Evolutionary conservation across 768 basidiomycete species (phyloP), one percentile per base, ranked within the genome.

Genomic region (Leccinum sublutescens): DNA sequence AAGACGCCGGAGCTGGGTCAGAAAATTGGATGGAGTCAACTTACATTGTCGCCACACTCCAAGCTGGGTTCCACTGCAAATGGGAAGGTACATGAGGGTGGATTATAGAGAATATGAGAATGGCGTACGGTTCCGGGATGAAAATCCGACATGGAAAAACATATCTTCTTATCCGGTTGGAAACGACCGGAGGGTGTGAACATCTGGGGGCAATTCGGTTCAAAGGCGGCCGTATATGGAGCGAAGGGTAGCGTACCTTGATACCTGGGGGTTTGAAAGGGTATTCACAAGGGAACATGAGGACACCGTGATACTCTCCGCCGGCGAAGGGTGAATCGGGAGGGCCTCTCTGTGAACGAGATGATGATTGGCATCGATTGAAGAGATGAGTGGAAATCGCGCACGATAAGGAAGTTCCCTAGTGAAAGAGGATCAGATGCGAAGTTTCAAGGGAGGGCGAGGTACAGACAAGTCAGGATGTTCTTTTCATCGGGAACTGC

Each of bases 401-500:
- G 68, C 74, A 96, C 95, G 72, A 97, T 91, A 73, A 97, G 86
- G 76, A 85, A 98, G 75, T 97, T 93, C 95, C 95, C 95, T 97
- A 65, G 33, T 27, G 50, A n/a, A 57, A 59, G 25, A 45, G 21
- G 34, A 61, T 74, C 19, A 59, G 52, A 52, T 6, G 40, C 11
- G 25, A 4, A 21, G 57, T 62, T 58, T 55, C 51, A 54, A 55
- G 29, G 52, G 59, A 54, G 19, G 31, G 19, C 27, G 52, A 33
- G 4, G 51, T 17, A 81, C 94, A 75, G 72, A 97, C 95, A 98
- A 56, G 85, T 94, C 53, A 98, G 74, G 66, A 98, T 95, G 74
- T 98, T 96, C 86, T 95, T 95, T 83, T 98, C 96, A 68, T 97
- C 95, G 14, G 96, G 96, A 31, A 82, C 83, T 40, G 96, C 95